Base-by-base conservation (phyloP, 164 flowering plant genomes). In the Vitis labrusca region DNA sequence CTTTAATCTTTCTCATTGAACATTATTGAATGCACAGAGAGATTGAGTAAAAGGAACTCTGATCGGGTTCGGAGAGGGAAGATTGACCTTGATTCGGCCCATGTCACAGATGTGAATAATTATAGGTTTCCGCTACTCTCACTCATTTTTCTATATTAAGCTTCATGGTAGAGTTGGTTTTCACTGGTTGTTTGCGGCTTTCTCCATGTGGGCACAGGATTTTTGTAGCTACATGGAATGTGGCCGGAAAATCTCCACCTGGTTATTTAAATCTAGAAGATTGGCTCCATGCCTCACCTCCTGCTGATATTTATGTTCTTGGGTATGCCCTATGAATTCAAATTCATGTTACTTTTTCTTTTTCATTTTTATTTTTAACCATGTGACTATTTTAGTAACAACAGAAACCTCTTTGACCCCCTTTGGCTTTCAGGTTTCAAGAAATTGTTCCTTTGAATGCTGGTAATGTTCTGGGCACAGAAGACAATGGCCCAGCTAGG, bases 221-320 rank as follows among this genome's bases (percentile, higher is more conserved):
- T 52, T 92, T 92, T 82, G 95, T 86, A 64, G 97, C 98, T 55
- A 96, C 99, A 60, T 96, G 99, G 99, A 96, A 96, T 85, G 98
- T 96, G 50, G 98, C 94, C 59, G 99, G 98, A 72, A 96, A 92
- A 78, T 89, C 99, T 51, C 99, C 99, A 60, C 91, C 97, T 30
- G 84, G 81, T 76, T 63, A 84, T 78, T 79, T 96, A 74, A 88
- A 72, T 75, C 87, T 96, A 49, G 97, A 91, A 77, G 99, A 93
- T 71, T 96, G 99, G 99, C 97, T 96, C 64, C 97, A 91, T 71
- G 73, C 95, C 13, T 92, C 97, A 52, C 97, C 98, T 76, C 97
- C 99, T 66, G 97, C 97, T 23, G 99, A 96, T 73, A 88, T 96
- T 63, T 96, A 93, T 80, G 98, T 96, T 81, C 92, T 96, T 72